Evolutionary conservation across 75 land plant species (phyloP).

Genomic region (Cryptomeria japonica): DNA sequence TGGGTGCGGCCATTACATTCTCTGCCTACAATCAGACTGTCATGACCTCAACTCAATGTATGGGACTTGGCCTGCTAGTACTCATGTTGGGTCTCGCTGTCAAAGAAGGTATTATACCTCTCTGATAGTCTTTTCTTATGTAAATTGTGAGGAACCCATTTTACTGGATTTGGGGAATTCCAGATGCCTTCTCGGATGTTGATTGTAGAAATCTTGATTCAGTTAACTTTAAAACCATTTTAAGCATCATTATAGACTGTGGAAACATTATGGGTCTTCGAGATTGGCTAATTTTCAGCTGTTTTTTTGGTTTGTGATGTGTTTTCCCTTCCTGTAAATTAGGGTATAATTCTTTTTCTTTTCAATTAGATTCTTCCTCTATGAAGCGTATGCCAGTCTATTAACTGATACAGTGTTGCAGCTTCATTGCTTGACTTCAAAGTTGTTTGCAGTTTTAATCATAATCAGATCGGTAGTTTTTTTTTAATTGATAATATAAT

Average conservation of each 20-base stretch:
- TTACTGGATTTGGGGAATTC: not conserved
- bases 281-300: not conserved
- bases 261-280: too few relatives aligned
- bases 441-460: not conserved
- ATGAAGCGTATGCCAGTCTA: not conserved
- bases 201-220: not conserved
- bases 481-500: too few relatives aligned
- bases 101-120: conserved; percentile 29
- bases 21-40: conserved; percentile 44
- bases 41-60: conserved; percentile 39
- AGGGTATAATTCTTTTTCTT: too few relatives aligned
- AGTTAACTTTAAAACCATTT: too few relatives aligned
- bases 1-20: conserved; percentile 43
- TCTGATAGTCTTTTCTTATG: not conserved
- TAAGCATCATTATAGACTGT: too few relatives aligned
- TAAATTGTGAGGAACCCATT: not conserved
- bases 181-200: too few relatives aligned
- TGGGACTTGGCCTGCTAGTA: conserved; percentile 39
- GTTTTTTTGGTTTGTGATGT: not conserved
- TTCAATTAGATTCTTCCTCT: too few relatives aligned
- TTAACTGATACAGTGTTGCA: not conserved
- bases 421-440: not conserved
- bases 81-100: conserved; percentile 45
- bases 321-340: not conserved
- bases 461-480: not conserved